Base-by-base conservation (phyloP, 2,329 filamentous ascomycete species). In the Calonectria naviculata region DNA sequence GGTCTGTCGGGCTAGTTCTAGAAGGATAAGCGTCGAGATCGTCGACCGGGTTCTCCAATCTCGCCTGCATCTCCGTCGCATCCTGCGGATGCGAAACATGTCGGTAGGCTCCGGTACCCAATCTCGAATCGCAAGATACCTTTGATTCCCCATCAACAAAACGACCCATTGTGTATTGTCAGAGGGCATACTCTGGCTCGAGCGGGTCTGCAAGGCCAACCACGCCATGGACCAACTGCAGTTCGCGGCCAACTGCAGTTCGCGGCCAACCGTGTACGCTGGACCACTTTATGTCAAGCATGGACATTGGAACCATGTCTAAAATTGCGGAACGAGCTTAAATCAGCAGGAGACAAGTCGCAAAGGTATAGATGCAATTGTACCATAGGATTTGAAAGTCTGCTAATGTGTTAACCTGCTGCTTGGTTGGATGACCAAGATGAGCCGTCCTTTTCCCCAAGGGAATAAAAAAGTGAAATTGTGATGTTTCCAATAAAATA, bases 221-320 rank as follows among this genome's bases (percentile, higher is more conserved):
- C 6, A n/a, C n/a, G n/a, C n/a, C 52, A 58, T 21, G 38, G 52
- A 17, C 52, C 52, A 58, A n/a, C 52, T 38, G 52, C 38, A 36
- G 38, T 31, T 61, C 56, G 19, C 38, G 9, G 29, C 29, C 12
- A 36, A n/a, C 49, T 34, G 49, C 34, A 29, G 36, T 28, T 60
- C 54, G 21, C 34, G 13, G 34, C 34, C 17, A 41, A 21, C 54
- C 24, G 28, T 21, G 15, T 31, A 24, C 31, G 52, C 52, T 58
- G 52, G 13, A 38, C 52, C 34, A 58, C 52, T 58, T 38, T 58
- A 60, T 67, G 64, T 34, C 65, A 49, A 62, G 56, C 65, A 26
- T 52, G 31, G 65, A 31, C 42, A 12, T 28, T 4, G n/a, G 36
- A 46, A 7, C 56, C 34, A 31, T 41, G 36, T 46, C 65, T 29